Evolutionary conservation across 768 basidiomycete species (phyloP).

Genomic region (Lyophyllum decastes): DNA sequence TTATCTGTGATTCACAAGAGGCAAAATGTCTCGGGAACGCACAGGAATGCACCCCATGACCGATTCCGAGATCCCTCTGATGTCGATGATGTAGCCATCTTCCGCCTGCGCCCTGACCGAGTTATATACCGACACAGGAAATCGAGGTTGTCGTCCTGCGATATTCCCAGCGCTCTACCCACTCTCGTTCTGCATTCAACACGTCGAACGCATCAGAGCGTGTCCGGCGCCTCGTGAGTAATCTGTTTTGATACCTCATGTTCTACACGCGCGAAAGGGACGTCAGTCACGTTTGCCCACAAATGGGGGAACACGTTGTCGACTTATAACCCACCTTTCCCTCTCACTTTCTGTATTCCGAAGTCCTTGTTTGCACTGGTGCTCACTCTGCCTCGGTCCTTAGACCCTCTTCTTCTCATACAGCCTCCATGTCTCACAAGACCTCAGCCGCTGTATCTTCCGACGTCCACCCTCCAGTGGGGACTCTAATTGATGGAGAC

Average conservation of each 20-base stretch:
- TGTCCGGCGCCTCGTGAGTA: conserved; percentile 41
- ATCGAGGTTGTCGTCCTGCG: not conserved
- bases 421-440: conserved; percentile 57
- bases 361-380: conserved; percentile 48
- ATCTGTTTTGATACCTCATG: conserved; percentile 70
- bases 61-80: not conserved
- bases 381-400: conserved; percentile 33
- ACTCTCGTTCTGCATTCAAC: conserved; percentile 13
- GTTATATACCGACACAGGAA: conserved; percentile 6
- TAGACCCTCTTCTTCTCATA: conserved; percentile 22
- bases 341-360: conserved; percentile 34
- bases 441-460: conserved; percentile 67
- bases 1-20: conserved; percentile 10
- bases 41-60: conserved; percentile 2
- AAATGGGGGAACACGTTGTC: conserved; percentile 18
- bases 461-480: conserved; percentile 68
- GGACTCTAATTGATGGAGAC: conserved; percentile 83
- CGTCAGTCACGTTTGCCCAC: conserved; percentile 41
- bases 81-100: not conserved
- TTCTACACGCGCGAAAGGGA: conserved; percentile 65
- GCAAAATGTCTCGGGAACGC: conserved; percentile 13
- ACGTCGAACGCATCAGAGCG: conserved; percentile 40
- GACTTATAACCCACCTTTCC: conserved; percentile 22
- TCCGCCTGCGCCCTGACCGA: not conserved
- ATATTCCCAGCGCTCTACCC: conserved; percentile 1